A percentile compares a stretch with the other conserved stretches of the same genome.
Conservation (phyloP, 208 protist genomes). For the Spongospora subterranea region DNA sequence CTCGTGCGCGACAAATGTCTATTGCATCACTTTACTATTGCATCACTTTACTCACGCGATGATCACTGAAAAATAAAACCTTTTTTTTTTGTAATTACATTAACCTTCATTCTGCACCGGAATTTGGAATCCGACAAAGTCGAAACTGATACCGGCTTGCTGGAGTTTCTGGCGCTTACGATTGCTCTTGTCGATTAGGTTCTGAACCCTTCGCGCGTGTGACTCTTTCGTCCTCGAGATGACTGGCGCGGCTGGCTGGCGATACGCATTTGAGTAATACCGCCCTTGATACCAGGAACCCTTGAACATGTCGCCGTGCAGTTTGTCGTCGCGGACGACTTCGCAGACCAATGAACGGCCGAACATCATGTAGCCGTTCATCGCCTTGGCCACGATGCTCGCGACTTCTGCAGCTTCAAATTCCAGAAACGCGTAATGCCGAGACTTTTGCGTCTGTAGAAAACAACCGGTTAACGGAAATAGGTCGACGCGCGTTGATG, state of each 20-base stretch:
- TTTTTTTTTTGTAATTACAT: too few species aligned
- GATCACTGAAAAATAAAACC: too few species aligned
- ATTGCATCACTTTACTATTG: too few species aligned
- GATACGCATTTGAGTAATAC: not conserved
- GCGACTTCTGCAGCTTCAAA: constrained; percentile 59
- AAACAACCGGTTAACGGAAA: not conserved
- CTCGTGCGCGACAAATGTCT: too few species aligned
- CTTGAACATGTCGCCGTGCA: constrained; percentile 47
- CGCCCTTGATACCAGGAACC: not conserved
- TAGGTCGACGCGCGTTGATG: not conserved
- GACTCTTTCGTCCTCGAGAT: not conserved
- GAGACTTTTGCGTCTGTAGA: constrained; percentile 55
- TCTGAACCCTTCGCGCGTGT: not conserved
- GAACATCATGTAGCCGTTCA: constrained; percentile 59
- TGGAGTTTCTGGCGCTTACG: not conserved
- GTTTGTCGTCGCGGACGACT: not conserved
- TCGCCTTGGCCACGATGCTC: constrained; percentile 29
- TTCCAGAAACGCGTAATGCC: constrained; percentile 62
- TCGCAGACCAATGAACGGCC: constrained; percentile 35
- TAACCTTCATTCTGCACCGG: too few species aligned
- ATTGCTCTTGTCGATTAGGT: not conserved
- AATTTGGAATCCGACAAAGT: too few species aligned
- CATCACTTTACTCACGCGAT: too few species aligned
- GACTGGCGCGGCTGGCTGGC: not conserved
- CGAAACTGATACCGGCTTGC: not conserved